phyloP scores from a whole-genome alignment of 371 early-diverging fungal species.

The Mortierella sp. region DNA sequence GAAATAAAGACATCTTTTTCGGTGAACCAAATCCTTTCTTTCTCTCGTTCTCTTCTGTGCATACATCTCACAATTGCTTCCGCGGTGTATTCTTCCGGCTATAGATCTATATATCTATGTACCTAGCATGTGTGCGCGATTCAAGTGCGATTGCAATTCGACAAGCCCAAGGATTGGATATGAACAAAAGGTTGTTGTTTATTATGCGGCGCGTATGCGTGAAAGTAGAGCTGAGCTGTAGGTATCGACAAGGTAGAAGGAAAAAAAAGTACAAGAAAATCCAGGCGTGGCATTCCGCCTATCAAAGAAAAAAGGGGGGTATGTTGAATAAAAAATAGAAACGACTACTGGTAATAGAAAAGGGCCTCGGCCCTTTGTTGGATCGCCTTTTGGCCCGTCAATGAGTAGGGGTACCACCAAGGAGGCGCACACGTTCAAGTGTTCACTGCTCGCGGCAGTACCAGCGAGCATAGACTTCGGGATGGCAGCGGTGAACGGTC shows the following conservation, averaged over 20 bases:
- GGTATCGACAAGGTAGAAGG: background rate
- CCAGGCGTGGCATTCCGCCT: background rate
- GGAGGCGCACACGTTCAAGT: background rate
- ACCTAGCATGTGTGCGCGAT: no score
- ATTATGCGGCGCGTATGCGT: background rate
- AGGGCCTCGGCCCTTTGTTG: background rate
- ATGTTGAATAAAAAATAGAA: slow-evolving; percentile 7
- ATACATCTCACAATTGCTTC: background rate
- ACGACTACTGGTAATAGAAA: background rate
- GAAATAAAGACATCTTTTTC: slow-evolving; percentile 20
- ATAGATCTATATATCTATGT: no score
- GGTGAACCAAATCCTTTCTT: background rate
- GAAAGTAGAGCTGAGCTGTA: no score
- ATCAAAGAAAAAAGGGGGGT: background rate
- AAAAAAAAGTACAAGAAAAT: background rate
- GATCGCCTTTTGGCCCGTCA: background rate
- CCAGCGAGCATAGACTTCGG: slow-evolving; percentile 54
- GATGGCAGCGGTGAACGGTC: slow-evolving; percentile 37
- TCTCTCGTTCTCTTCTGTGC: background rate
- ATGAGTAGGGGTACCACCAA: background rate
- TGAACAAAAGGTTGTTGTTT: no score
- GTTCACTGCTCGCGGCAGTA: slow-evolving; percentile 20
- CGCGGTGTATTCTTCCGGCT: no score
- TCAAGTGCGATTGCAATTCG: no score
- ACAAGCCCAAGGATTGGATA: no score